phyloP scores from a whole-genome alignment of 2,329 filamentous ascomycete genomes.

The Allantophomopsis cytisporea region DNA sequence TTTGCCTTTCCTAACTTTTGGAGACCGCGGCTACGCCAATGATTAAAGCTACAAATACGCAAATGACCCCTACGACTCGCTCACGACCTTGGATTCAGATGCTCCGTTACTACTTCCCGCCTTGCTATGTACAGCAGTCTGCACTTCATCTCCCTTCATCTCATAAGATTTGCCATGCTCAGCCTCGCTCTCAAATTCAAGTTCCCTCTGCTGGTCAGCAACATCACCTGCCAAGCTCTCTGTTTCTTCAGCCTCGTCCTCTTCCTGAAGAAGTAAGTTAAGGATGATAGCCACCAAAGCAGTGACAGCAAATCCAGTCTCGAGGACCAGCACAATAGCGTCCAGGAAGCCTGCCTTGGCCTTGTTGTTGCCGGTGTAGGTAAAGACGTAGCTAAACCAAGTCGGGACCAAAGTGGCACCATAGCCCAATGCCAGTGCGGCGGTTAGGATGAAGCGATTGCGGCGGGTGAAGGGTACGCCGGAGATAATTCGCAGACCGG shows the following conservation, averaged over 20 bases:
- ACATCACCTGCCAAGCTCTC: slow-evolving; percentile 15
- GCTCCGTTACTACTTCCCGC: too few relatives aligned
- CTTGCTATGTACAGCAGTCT: too few relatives aligned
- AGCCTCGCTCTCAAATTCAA: slow-evolving; percentile 1
- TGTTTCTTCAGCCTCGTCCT: slow-evolving; percentile 49
- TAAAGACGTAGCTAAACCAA: slow-evolving; percentile 62
- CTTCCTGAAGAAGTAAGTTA: slow-evolving; percentile 59
- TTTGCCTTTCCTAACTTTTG: too few relatives aligned
- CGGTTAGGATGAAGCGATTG: slow-evolving; percentile 71
- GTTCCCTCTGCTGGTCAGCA: slow-evolving; percentile 1
- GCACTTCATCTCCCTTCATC: too few relatives aligned
- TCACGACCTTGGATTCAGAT: too few relatives aligned
- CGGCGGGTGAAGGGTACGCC: slow-evolving; percentile 62
- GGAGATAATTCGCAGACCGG: slow-evolving; percentile 63
- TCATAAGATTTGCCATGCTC: too few relatives aligned
- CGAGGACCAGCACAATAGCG: slow-evolving; percentile 59
- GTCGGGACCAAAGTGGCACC: slow-evolving; percentile 51
- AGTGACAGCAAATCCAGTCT: slow-evolving; percentile 62
- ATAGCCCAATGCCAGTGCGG: slow-evolving; percentile 60
- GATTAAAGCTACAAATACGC: too few relatives aligned
- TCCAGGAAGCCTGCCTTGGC: slow-evolving; percentile 61
- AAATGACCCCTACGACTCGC: too few relatives aligned
- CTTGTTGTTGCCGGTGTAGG: slow-evolving; percentile 54
- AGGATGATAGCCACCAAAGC: slow-evolving; percentile 44
- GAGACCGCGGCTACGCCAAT: too few relatives aligned